Base-by-base conservation (phyloP, 305 asterid species). In the Stenogyne calaminthoides region DNA sequence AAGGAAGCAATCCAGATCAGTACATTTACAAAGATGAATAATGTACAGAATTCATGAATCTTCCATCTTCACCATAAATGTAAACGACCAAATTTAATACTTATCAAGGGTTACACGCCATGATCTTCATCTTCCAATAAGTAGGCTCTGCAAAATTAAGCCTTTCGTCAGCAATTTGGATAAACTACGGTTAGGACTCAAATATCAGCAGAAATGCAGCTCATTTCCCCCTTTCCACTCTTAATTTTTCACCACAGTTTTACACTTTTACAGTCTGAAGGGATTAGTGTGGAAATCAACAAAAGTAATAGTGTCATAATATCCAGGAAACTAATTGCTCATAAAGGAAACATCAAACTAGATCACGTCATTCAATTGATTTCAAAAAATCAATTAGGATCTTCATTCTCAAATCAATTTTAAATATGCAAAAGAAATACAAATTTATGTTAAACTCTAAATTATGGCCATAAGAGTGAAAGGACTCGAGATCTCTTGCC, bases 31-130 rank as follows among this genome's bases (percentile, higher is more conserved):
- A 58, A 69, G n/a, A 70, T n/a, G n/a, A 39, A 59, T 62, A 67
- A 57, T 55, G 47, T 51, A 73, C 40, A 78, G 39, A 59, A 63
- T 74, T 51, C 22, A 70, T 40, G 78, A 76, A 61, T 68, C 59
- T 64, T 58, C 79, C 78, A 57, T 70, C 76, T 65, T 64, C 78
- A 71, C 75, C 74, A 32, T 78, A 64, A 68, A 55, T n/a, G 32
- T 15, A 74, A 32, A 72, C 59, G 74, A 70, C 71, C 77, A 6
- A 59, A 29, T 18, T 40, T 44, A 29, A 70, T 67, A 63, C 62
- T 72, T 52, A 40, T 63, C 79, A 81, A n/a, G 46, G 36, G 61
- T 57, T 54, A 64, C 69, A 3, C 12, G 12, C 52, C 83, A 78
- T 75, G 15, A 27, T 70, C 73, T 72, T 49, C 76, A 20, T 70